phyloP scores from a whole-genome alignment of 345 rosid genomes.

The Euphorbia pulcherrima region DNA sequence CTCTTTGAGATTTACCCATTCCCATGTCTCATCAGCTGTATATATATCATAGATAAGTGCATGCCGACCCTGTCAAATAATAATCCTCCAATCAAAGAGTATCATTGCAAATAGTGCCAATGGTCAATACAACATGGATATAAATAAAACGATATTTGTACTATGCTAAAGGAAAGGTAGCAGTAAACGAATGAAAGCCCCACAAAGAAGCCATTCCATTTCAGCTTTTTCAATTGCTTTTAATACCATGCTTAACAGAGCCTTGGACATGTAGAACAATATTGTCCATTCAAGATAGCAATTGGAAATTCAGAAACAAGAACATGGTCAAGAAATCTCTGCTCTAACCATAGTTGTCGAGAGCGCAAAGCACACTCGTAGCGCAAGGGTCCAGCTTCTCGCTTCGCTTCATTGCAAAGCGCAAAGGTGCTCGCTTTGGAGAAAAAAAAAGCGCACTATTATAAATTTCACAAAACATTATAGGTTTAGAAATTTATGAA shows the following conservation, averaged over 20 bases:
- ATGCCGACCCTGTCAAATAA: constrained; percentile 69
- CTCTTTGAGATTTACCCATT: constrained; percentile 95
- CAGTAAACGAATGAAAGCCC: not conserved
- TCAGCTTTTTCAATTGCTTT: not conserved
- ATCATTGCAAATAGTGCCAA: not conserved
- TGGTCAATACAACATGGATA: not conserved
- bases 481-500: too few species aligned
- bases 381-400: too few species aligned
- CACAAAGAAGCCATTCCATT: not conserved
- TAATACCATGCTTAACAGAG: not conserved
- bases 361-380: too few species aligned
- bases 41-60: constrained; percentile 79
- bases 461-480: too few species aligned
- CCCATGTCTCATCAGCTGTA: constrained; percentile 73
- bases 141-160: not conserved
- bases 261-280: not conserved
- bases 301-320: not conserved
- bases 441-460: too few species aligned
- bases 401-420: too few species aligned
- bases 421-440: too few species aligned
- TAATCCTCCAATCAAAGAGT: constrained; percentile 2
- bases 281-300: not conserved
- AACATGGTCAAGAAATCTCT: not conserved
- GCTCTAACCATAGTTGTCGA: not conserved
- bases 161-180: not conserved